phyloP scores from a whole-genome alignment of 305 asterid genomes.

The Fraxinus greggii region DNA sequence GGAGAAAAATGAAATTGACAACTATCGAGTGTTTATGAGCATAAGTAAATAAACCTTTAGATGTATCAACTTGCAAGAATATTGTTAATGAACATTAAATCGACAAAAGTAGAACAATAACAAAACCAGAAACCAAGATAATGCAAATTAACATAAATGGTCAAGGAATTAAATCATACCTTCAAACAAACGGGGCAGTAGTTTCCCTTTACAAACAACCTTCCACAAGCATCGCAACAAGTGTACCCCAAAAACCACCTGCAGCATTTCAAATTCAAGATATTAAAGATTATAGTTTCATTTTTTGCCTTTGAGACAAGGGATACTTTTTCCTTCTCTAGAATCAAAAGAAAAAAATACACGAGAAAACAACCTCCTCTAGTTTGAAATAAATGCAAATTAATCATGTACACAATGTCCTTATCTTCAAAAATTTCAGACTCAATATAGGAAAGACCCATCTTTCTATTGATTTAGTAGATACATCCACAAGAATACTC shows the following conservation, averaged over 20 bases:
- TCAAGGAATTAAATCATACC: slow-evolving; percentile 38
- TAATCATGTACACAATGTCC: background rate
- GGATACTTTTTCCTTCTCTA: background rate
- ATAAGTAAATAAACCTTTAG: background rate
- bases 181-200: slow-evolving; percentile 97
- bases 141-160: background rate
- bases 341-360: background rate
- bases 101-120: background rate
- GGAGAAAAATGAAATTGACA: background rate
- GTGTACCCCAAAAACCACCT: slow-evolving; percentile 99
- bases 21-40: background rate
- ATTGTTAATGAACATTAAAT: background rate
- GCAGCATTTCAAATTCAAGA: slow-evolving; percentile 35
- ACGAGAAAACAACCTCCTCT: background rate
- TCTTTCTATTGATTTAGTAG: background rate
- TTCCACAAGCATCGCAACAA: slow-evolving; percentile 99
- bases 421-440: background rate
- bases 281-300: background rate
- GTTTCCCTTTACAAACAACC: slow-evolving; percentile 90
- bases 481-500: background rate
- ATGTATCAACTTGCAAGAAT: background rate
- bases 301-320: background rate
- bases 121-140: background rate
- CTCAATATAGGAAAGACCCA: background rate
- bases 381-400: background rate